Base-by-base conservation (phyloP, 371 early-diverging fungal species). In the Massospora cicadina region DNA sequence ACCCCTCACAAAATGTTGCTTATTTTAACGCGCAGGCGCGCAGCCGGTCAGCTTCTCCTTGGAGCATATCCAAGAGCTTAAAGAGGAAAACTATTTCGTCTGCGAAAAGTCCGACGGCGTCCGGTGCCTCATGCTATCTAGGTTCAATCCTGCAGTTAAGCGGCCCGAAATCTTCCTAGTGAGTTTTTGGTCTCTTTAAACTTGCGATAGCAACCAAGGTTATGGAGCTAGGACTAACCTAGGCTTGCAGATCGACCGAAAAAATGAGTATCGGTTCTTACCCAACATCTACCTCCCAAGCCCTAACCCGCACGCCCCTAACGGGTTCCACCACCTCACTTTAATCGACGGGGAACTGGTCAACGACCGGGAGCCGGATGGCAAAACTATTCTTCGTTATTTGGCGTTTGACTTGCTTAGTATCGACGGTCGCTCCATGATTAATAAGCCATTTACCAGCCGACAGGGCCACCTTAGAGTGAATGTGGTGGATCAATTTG, bases 21-120 rank as follows among this genome's bases (percentile, higher is more conserved):
- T n/a, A n/a, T n/a, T n/a, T n/a, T n/a, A n/a, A n/a, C n/a, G 91
- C 71, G 86, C 89, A 69, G 99, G 99, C 12, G 86, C 93, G 1
- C 99, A 99, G 71, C 98, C 98, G 3, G 83, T 98, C 2, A 88
- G 90, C 65, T 92, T 99, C 72, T 80, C 80, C 31, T 70, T 77
- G 2, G 65, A 71, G 1, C 84, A 88, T 60, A 71, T 93, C 1
- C 65, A 78, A n/a, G 81, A 84, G 67, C 78, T 97, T 23, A 71
- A 85, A 66, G 68, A 77, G 30, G 86, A 91, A 75, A 81, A 91
- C 82, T 86, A 79, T 68, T 73, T 85, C 75, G 97, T 98, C 17
- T 89, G 93, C 70, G 98, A 99, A 73, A 99, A 98, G 72, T 92
- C 94, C 7, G 98, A 98, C 77, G 99, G 98, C 26, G 81, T 93